A percentile compares a stretch with the other conserved stretches of the same genome.
Conservation (phyloP, 805 yeast genomes). For the Torulaspora indica region DNA sequence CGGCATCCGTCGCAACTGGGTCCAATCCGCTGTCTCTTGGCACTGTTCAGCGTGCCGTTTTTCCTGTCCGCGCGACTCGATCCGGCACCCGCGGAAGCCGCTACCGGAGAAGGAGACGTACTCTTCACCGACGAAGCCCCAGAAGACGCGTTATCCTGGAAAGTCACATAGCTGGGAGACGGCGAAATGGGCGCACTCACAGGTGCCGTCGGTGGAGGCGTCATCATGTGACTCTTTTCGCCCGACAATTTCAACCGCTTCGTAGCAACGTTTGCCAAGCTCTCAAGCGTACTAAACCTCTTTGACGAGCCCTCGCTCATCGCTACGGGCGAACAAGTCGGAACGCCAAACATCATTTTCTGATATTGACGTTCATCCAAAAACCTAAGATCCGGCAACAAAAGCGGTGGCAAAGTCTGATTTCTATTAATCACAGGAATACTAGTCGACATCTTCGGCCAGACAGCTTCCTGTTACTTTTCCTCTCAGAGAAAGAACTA, state of each 20-base stretch:
- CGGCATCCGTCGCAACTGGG: slow-evolving; percentile 74
- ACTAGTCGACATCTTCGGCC: slow-evolving; percentile 23
- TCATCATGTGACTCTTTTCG: slow-evolving; percentile 1
- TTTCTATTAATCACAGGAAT: slow-evolving; percentile 29
- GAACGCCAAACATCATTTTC: not conserved
- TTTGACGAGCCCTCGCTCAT: not conserved
- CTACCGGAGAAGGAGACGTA: slow-evolving; percentile 1
- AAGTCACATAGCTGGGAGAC: slow-evolving; percentile 8
- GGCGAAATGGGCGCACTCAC: slow-evolving; percentile 13
- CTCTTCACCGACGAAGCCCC: not conserved
- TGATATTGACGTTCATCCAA: slow-evolving; percentile 3
- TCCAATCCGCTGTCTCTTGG: slow-evolving; percentile 58
- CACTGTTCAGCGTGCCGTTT: not conserved
- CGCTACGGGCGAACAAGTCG: not conserved
- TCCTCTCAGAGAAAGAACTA: too few species aligned
- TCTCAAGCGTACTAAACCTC: slow-evolving; percentile 12
- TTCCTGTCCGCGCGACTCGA: not conserved
- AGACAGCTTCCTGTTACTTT: too few species aligned
- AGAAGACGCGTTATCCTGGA: not conserved
- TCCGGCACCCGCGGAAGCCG: not conserved
- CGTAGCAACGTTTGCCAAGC: slow-evolving; percentile 22
- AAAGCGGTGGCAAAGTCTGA: slow-evolving; percentile 30
- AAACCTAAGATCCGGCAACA: slow-evolving; percentile 25
- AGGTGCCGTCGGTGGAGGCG: slow-evolving; percentile 13
- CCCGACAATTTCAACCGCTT: slow-evolving; percentile 18